Evolutionary conservation across 139 green algal genomes (phyloP), one percentile per base, ranked within the genome.

Genomic region (Picochlorum sp.): DNA sequence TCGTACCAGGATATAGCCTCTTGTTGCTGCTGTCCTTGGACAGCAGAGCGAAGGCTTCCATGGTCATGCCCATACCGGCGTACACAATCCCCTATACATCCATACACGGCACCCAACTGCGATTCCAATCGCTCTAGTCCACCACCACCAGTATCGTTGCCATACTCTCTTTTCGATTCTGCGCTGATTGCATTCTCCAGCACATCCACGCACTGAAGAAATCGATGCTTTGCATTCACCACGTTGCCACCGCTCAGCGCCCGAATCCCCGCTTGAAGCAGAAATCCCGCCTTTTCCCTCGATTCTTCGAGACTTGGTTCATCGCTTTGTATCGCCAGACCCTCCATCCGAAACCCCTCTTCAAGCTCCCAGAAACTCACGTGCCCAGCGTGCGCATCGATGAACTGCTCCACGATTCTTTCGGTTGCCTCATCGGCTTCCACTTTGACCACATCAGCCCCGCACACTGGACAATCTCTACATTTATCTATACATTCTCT

Each of bases 81-180:
- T 7, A 33, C 54, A 63, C 59, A 69, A 52, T 74, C 66, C 22
- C 66, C 66, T 50, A 74, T 31, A 63, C 66, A 74, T 33, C 66
- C 59, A 31, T 28, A 31, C 31, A 74, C 59, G 1, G 66, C 51
- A 13, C 51, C 66, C 50, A 74, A 55, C 39, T 49, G 32, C 41
- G 37, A 47, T n/a, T n/a, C n/a, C 13, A 50, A 50, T 20, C 41
- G 24, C 33, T 36, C 37, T 24, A 35, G 16, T 13, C 29, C 22
- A 4, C 37, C 50, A 14, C 24, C 61, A 25, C 18, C 22, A 24
- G 26, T 30, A 5, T 37, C 3, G 24, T 20, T 16, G 22, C 33
- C 5, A 33, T 32, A 6, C 20, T 47, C 54, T 13, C 25, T 24
- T 9, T 54, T 57, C 33, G 54, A 31, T 9, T 57, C 33, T 29